Evolutionary conservation across 1,139 yeast genomes (phyloP).

Genomic region (Hansenula lynferdii): DNA sequence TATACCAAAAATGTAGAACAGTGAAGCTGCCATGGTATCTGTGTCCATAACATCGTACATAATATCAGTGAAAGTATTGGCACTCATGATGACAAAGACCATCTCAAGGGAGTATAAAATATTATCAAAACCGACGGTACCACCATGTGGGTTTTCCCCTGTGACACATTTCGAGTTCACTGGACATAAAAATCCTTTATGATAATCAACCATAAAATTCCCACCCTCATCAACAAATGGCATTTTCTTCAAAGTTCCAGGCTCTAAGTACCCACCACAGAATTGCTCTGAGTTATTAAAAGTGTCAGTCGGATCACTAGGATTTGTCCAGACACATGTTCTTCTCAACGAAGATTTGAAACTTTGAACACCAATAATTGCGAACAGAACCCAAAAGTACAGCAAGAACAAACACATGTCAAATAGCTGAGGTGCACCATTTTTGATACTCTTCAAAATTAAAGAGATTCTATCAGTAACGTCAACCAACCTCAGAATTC

Average conservation of each 20-base stretch:
- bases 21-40: conserved; percentile 71
- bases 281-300: conserved; percentile 53
- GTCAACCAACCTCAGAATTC: conserved; percentile 70
- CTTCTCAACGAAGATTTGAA: conserved; percentile 81
- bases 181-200: conserved; percentile 85
- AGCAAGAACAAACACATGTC: conserved; percentile 72
- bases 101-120: conserved; percentile 76
- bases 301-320: conserved; percentile 54
- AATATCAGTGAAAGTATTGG: conserved; percentile 85
- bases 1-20: conserved; percentile 72
- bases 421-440: conserved; percentile 71
- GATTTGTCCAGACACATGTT: conserved; percentile 87
- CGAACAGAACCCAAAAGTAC: conserved; percentile 80
- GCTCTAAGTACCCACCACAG: conserved; percentile 75
- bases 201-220: conserved; percentile 29
- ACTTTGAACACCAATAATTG: conserved; percentile 85
- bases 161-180: conserved; percentile 65
- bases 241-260: conserved; percentile 34
- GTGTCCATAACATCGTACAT: conserved; percentile 87
- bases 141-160: conserved; percentile 65
- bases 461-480: conserved; percentile 73
- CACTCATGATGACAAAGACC: conserved; percentile 84
- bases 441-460: conserved; percentile 63
- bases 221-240: conserved; percentile 59
- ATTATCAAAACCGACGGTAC: conserved; percentile 79